Conservation (phyloP, 169 alveolate genomes). For the Plasmodium gonderi region DNA sequence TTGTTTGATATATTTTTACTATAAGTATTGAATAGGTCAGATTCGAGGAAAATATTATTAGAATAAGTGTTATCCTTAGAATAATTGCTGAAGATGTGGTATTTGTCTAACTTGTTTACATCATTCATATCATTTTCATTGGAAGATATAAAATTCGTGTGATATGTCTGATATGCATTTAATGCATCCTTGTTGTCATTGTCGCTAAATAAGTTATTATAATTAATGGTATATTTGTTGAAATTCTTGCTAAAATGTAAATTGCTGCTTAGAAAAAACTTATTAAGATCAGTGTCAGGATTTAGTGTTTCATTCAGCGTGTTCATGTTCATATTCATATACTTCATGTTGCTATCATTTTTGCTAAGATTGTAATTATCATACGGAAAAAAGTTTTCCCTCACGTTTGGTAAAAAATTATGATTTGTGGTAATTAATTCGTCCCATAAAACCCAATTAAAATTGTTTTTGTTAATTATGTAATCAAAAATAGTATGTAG, state of each 20-base stretch:
- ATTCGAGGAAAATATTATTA: conserved; percentile 32
- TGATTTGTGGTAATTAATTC: conserved; percentile 73
- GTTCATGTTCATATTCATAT: conserved; percentile 17
- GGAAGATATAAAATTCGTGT: conserved; percentile 30
- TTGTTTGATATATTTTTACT: conserved; percentile 53
- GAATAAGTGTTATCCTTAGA: conserved; percentile 27
- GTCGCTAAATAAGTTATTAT: conserved; percentile 61
- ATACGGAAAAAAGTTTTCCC: conserved; percentile 43
- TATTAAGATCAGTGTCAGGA: conserved; percentile 49
- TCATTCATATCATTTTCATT: conserved; percentile 22
- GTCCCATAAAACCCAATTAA: conserved; percentile 75
- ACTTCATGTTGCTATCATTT: conserved; percentile 61
- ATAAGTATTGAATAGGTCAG: conserved; percentile 18
- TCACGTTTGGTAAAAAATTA: conserved; percentile 62
- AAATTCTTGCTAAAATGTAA: conserved; percentile 61
- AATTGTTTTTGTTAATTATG: conserved; percentile 66
- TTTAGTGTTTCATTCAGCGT: conserved; percentile 34
- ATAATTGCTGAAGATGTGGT: conserved; percentile 42
- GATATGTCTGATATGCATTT: conserved; percentile 38
- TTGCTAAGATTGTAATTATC: conserved; percentile 40
- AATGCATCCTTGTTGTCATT: conserved; percentile 31
- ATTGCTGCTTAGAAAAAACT: conserved; percentile 30
- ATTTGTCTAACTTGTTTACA: conserved; percentile 23
- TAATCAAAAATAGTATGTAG: conserved; percentile 69
- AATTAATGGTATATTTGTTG: conserved; percentile 64